These are phyloP conservation scores for Chloris gayana DNA, from an alignment of 176 grass and related monocot genomes.

Conservation along the genomic window DNA sequence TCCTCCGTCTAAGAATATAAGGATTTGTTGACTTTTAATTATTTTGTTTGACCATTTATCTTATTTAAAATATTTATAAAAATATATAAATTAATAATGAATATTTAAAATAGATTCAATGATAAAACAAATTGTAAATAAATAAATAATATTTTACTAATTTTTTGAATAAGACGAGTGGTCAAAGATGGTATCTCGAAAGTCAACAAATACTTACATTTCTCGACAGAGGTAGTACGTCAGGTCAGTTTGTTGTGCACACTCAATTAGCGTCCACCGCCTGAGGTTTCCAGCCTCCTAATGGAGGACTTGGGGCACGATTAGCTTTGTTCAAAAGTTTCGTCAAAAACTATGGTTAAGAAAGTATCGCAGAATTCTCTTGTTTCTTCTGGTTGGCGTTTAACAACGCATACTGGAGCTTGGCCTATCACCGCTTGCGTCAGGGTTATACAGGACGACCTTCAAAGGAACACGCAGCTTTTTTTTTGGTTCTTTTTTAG, in stretches of 20 bases:
- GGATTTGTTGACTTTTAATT: too few relatives aligned
- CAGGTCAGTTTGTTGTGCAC: constrained; percentile 12
- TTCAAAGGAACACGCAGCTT: neutral
- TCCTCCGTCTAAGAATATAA: too few relatives aligned
- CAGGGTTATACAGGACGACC: neutral
- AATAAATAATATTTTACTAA: too few relatives aligned
- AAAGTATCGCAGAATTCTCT: neutral
- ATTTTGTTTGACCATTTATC: neutral
- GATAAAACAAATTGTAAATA: too few relatives aligned
- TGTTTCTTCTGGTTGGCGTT: neutral
- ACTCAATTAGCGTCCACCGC: neutral
- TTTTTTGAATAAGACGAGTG: too few relatives aligned
- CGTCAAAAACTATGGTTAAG: neutral
- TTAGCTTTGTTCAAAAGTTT: neutral
- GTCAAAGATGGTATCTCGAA: too few relatives aligned
- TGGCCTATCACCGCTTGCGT: constrained; percentile 5
- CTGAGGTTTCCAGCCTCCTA: neutral
- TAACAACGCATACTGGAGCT: neutral
- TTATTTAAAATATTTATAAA: too few relatives aligned
- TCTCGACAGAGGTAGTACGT: too few relatives aligned
- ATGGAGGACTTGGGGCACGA: constrained; percentile 25
- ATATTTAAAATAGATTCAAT: too few relatives aligned
- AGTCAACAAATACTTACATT: too few relatives aligned
- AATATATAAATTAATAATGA: too few relatives aligned
- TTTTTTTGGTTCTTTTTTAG: too few relatives aligned